Conservation (phyloP, 2,329 filamentous ascomycete species). For the Aureobasidium zeae region DNA sequence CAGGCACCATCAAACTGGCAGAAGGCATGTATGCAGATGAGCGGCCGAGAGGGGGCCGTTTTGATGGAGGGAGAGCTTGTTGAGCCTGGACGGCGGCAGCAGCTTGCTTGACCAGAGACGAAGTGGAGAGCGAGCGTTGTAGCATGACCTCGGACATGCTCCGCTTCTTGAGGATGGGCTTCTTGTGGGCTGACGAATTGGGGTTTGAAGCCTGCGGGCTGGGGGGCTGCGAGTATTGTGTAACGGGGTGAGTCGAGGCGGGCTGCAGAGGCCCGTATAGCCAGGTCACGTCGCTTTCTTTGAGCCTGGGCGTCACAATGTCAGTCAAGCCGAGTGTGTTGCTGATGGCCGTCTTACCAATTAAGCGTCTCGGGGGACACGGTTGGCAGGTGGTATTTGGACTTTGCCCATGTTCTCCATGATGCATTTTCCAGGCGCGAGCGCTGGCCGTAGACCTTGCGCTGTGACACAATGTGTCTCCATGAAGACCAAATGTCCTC, state of each 20-base stretch:
- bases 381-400: slow-evolving; percentile 76
- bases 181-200: slow-evolving; percentile 66
- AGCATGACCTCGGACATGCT: slow-evolving; percentile 95
- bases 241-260: slow-evolving; percentile 48
- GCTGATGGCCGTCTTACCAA: slow-evolving; percentile 54
- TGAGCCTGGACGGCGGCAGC: slow-evolving; percentile 79
- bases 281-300: slow-evolving; percentile 96
- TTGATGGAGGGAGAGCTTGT: slow-evolving; percentile 45
- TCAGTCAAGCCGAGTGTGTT: slow-evolving; percentile 25
- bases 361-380: slow-evolving; percentile 87
- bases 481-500: slow-evolving; percentile 97
- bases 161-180: slow-evolving; percentile 91
- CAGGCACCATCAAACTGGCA: slow-evolving; percentile 49
- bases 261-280: slow-evolving; percentile 87
- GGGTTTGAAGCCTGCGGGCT: slow-evolving; percentile 49
- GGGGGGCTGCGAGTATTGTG: slow-evolving; percentile 40
- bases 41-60: slow-evolving; percentile 44
- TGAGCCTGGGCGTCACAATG: slow-evolving; percentile 80
- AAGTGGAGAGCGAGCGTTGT: slow-evolving; percentile 76
- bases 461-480: slow-evolving; percentile 79
- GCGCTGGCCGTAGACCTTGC: slow-evolving; percentile 69
- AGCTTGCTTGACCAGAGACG: slow-evolving; percentile 81
- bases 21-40: slow-evolving; percentile 60
- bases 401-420: slow-evolving; percentile 94
- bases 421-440: slow-evolving; percentile 87